Conservation (phyloP, 352 stramenopile species). For the Phytophthora crassamura region DNA sequence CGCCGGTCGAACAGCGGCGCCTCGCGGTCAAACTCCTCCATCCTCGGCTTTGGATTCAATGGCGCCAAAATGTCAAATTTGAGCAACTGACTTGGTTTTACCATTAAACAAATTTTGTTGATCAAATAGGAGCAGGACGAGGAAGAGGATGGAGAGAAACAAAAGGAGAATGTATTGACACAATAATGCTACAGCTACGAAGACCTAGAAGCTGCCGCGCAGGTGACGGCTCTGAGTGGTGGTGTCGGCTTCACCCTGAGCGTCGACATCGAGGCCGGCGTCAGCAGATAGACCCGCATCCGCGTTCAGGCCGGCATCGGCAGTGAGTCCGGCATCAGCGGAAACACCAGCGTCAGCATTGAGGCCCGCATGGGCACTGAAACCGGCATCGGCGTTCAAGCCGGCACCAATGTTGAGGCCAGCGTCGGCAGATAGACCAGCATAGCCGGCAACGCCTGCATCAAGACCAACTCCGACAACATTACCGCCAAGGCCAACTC, state of each 20-base stretch:
- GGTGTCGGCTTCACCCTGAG: not conserved
- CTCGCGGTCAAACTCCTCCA: slow-evolving; percentile 86
- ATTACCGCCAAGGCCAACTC: not conserved
- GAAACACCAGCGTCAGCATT: slow-evolving; percentile 1
- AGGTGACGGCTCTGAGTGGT: slow-evolving; percentile 1
- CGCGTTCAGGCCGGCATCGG: not conserved
- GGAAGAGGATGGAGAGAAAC: no score
- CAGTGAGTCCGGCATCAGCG: not conserved
- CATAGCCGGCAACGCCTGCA: not conserved
- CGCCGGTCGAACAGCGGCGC: slow-evolving; percentile 84
- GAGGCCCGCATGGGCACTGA: not conserved
- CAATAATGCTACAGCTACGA: no score
- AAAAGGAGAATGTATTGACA: slow-evolving; percentile 7
- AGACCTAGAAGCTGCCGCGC: not conserved
- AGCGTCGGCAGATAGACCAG: not conserved
- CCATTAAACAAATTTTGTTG: no score
- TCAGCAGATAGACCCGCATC: slow-evolving; percentile 7
- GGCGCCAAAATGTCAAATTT: no score
- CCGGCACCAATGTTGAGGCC: not conserved
- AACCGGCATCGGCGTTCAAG: not conserved
- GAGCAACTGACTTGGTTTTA: no score
- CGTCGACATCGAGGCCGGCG: not conserved
- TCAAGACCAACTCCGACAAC: not conserved
- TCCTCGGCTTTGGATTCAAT: slow-evolving; percentile 34
- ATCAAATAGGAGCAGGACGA: no score